Base-by-base conservation (phyloP, 176 grass and related monocot genomes). In the Rhynchospora pubera region DNA sequence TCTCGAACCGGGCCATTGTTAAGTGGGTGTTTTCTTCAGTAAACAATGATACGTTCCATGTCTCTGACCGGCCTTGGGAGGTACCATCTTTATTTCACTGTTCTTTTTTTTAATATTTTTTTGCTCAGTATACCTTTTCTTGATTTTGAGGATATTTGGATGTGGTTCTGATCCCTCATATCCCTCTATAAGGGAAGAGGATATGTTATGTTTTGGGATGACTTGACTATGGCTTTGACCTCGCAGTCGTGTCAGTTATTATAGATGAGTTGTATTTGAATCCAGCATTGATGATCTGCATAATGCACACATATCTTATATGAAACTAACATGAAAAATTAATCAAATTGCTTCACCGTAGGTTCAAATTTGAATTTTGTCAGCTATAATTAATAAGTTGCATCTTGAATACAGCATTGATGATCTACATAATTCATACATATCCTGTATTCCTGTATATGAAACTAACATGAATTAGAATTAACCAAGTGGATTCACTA, bases 61-160 rank as follows among this genome's bases (percentile, higher is more conserved):
- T 99, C 70, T 99, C 96, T 61, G 96, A 99, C 88, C 87, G 92
- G 67, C 92, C 96, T 82, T 99, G 96, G 96, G 96, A 99, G 92
- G 96, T 98, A 85, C 12, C 19, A 46, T 56, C 18, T 30, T 60
- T 18, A 73, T 32, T 79, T 86, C 15, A 44, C 75, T 39, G 13
- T 39, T 75, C 18, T 59, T 45, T 60, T 60, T 46, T 44, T 3
- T 61, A 57, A 60, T 7, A n/a, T 83, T 0, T 56, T 58, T 26
- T 22, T 53, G 6, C 6, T 76, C 11, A 30, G 46, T 26, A 11
- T 13, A 19, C 44, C n/a, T 57, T 83, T 57, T 84, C 51, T 45
- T n/a, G 66, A 42, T 48, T 81, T 81, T 84, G 8, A 34, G 32
- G 52, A 23, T 84, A 21, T 81, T 56, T 53, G 21, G 34, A 39